A percentile compares a stretch with the other conserved stretches of the same genome.
Conservation (phyloP, 345 rosid genomes). For the Ceriops zippeliana region DNA sequence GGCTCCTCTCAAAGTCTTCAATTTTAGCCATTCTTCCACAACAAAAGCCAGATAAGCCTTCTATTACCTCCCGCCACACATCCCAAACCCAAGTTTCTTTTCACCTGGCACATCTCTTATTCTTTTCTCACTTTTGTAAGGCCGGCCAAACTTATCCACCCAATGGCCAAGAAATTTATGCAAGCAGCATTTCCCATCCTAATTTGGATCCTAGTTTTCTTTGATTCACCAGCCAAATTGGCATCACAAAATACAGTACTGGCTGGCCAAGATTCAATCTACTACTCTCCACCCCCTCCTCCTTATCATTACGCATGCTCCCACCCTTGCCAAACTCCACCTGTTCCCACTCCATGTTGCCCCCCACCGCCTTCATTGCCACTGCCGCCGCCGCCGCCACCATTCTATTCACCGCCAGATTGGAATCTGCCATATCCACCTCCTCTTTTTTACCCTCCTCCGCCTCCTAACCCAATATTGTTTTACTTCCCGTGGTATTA, state of each 20-base stretch:
- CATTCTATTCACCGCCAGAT: not conserved
- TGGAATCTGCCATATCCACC: constrained; percentile 6
- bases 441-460: constrained; percentile 28
- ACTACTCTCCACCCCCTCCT: not conserved
- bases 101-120: not conserved
- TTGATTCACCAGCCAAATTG: constrained; percentile 12
- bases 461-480: constrained; percentile 53
- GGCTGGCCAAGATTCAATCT: constrained; percentile 2
- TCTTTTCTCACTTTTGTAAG: constrained; percentile 1
- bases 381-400: not conserved
- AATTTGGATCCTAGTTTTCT: constrained; percentile 11
- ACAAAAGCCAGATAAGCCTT: not conserved
- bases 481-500: constrained; percentile 56
- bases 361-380: constrained; percentile 35
- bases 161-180: constrained; percentile 17
- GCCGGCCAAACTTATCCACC: not conserved
- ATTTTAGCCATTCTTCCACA: not conserved
- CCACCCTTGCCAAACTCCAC: constrained; percentile 41
- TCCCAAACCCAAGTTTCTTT: not conserved
- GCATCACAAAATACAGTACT: constrained; percentile 8
- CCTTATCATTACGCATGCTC: constrained; percentile 18
- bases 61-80: constrained; percentile 16
- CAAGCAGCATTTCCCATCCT: constrained; percentile 4
- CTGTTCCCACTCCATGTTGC: constrained; percentile 22
- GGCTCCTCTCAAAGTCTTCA: constrained; percentile 23